These are phyloP conservation scores for Metschnikowia lochheadii DNA, from an alignment of 805 yeast genomes.

Conservation along the genomic window DNA sequence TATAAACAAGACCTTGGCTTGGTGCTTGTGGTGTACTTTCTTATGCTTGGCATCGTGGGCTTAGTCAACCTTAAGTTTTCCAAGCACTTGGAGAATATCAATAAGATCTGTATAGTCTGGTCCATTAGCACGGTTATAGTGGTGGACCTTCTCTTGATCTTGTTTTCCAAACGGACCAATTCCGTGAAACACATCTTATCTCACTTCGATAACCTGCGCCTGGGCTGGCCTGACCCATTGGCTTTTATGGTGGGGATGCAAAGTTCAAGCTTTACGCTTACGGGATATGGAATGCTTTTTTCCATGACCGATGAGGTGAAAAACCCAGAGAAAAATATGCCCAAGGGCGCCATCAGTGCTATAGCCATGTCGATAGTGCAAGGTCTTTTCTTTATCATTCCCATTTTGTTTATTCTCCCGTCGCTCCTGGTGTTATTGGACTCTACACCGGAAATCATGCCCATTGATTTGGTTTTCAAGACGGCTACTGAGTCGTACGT, in stretches of 20 bases:
- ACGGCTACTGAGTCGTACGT: constrained; percentile 63
- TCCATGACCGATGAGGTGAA: constrained; percentile 81
- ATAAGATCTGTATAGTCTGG: constrained; percentile 70
- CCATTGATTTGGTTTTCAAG: constrained; percentile 73
- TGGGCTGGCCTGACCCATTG: constrained; percentile 70
- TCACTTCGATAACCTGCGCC: constrained; percentile 63
- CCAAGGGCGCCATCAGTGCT: constrained; percentile 66
- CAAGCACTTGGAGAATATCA: constrained; percentile 56
- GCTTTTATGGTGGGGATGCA: constrained; percentile 77
- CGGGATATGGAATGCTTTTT: constrained; percentile 79
- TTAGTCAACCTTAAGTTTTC: constrained; percentile 61
- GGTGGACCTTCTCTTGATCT: constrained; percentile 58
- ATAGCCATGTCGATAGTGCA: constrained; percentile 61
- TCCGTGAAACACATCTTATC: constrained; percentile 58
- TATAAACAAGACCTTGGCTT: constrained; percentile 54
- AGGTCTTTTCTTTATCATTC: constrained; percentile 69
- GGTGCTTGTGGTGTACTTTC: constrained; percentile 54
- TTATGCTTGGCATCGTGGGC: constrained; percentile 56
- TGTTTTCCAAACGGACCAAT: constrained; percentile 57
- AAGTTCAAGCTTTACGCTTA: constrained; percentile 73
- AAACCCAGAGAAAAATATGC: constrained; percentile 68
- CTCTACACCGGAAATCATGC: constrained; percentile 61
- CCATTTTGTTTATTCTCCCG: constrained; percentile 68
- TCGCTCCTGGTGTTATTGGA: constrained; percentile 55
- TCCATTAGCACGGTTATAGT: constrained; percentile 64